Conservation (phyloP, 2,329 filamentous ascomycete species). For the Venturia effusa region DNA sequence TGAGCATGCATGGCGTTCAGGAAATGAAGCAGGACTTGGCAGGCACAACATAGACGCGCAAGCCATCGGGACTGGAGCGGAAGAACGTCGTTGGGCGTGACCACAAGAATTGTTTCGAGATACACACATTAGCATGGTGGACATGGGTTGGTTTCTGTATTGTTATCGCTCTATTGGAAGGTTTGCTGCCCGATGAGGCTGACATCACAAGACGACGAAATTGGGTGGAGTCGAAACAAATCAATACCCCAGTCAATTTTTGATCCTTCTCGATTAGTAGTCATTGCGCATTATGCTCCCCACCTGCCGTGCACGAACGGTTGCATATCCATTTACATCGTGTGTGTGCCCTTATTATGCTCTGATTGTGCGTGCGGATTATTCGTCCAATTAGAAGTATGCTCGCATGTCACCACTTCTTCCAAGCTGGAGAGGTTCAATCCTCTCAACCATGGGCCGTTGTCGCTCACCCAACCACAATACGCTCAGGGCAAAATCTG, state of each 20-base stretch:
- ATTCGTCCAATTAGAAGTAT: too few species aligned
- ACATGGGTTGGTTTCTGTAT: not conserved
- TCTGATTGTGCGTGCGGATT: too few species aligned
- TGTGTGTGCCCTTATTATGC: too few species aligned
- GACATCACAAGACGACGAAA: not conserved
- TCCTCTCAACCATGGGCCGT: too few species aligned
- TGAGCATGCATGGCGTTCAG: not conserved
- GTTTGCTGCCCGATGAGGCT: not conserved
- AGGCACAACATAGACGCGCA: not conserved
- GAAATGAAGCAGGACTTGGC: not conserved
- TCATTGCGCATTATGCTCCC: too few species aligned
- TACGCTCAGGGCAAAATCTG: too few species aligned
- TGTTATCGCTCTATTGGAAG: not conserved
- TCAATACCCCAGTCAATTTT: not conserved
- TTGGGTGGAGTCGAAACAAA: not conserved
- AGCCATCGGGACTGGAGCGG: not conserved
- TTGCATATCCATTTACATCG: too few species aligned
- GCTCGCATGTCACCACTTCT: too few species aligned
- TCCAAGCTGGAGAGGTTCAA: too few species aligned
- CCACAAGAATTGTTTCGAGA: not conserved
- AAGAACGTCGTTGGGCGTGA: not conserved
- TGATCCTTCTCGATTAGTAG: not conserved
- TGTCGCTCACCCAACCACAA: too few species aligned
- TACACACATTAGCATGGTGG: slow-evolving; percentile 1
- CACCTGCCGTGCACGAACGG: too few species aligned